A percentile compares a stretch with the other conserved stretches of the same genome.
phyloP scores from a whole-genome alignment of 1,139 yeast genomes.

The Pichia sp. region DNA sequence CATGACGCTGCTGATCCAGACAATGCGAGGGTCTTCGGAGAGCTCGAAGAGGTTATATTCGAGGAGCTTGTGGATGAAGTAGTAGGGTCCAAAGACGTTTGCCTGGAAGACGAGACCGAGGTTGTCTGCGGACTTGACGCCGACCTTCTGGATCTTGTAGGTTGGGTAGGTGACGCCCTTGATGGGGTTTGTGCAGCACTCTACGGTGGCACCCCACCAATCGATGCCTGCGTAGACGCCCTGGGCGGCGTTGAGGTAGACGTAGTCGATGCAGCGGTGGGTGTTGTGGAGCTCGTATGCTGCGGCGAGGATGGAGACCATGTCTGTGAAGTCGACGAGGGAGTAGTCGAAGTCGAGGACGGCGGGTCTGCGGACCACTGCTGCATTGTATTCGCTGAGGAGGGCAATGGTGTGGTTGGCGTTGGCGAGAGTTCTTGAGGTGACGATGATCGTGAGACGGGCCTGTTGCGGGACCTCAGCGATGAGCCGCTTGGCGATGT shows the following conservation, averaged over 20 bases:
- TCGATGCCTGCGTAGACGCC: conserved; percentile 84
- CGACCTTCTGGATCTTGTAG: conserved; percentile 75
- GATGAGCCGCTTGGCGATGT: conserved; percentile 74
- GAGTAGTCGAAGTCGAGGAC: conserved; percentile 79
- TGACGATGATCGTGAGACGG: conserved; percentile 72
- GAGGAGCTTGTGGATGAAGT: conserved; percentile 52
- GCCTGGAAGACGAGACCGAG: conserved; percentile 91
- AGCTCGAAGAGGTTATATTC: conserved; percentile 40
- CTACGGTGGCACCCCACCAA: conserved; percentile 71
- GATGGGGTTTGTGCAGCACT: conserved; percentile 60
- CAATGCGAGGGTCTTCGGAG: conserved; percentile 55
- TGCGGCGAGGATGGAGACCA: conserved; percentile 79
- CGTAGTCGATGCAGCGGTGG: conserved; percentile 64
- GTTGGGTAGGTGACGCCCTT: conserved; percentile 81
- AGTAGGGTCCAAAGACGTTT: conserved; percentile 92
- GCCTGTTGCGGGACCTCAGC: conserved; percentile 49
- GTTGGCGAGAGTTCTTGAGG: conserved; percentile 82
- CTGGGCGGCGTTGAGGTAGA: conserved; percentile 86
- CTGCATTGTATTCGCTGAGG: conserved; percentile 49
- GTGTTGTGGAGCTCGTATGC: conserved; percentile 62
- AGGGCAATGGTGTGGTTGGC: conserved; percentile 69
- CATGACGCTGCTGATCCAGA: conserved; percentile 86
- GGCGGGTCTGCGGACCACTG: conserved; percentile 39
- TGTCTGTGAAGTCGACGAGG: conserved; percentile 81
- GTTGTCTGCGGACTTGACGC: conserved; percentile 65